Evolutionary conservation across 345 rosid genomes (phyloP).

Genomic region (Abelmoschus esculentus): DNA sequence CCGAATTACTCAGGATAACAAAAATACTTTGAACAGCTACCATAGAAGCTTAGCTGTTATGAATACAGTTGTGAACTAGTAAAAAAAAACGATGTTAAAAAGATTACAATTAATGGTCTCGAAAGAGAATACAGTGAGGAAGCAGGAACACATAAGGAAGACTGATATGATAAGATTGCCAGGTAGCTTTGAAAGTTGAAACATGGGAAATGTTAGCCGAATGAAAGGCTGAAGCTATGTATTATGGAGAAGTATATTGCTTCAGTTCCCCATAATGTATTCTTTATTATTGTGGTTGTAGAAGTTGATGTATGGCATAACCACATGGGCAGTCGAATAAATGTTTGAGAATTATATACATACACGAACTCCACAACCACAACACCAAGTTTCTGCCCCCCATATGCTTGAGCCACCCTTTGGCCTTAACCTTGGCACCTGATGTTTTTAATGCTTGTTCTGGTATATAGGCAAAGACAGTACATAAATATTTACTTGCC

Average conservation of each 20-base stretch:
- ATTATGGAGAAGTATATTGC: neutral
- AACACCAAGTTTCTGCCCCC: neutral
- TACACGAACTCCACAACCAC: neutral
- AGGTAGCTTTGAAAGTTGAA: conserved; percentile 1
- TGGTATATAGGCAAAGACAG: neutral
- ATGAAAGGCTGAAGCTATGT: conserved; percentile 1
- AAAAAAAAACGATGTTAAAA: no score
- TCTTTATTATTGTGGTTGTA: conserved; percentile 4
- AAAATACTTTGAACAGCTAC: neutral
- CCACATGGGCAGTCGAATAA: conserved; percentile 16
- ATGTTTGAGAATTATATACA: conserved; percentile 1
- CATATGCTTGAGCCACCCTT: neutral
- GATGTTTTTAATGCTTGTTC: neutral
- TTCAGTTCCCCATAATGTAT: neutral
- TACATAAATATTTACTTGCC: neutral
- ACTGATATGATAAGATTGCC: conserved; percentile 3
- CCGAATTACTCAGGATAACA: neutral
- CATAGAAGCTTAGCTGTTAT: neutral
- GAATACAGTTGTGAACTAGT: no score
- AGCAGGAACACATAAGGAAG: neutral
- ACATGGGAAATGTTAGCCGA: conserved; percentile 11
- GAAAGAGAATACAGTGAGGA: neutral
- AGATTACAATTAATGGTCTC: no score
- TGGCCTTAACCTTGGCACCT: neutral
- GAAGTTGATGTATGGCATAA: conserved; percentile 1